phyloP scores from a whole-genome alignment of 106 monocot genomes.

The Gastrodia elata region DNA sequence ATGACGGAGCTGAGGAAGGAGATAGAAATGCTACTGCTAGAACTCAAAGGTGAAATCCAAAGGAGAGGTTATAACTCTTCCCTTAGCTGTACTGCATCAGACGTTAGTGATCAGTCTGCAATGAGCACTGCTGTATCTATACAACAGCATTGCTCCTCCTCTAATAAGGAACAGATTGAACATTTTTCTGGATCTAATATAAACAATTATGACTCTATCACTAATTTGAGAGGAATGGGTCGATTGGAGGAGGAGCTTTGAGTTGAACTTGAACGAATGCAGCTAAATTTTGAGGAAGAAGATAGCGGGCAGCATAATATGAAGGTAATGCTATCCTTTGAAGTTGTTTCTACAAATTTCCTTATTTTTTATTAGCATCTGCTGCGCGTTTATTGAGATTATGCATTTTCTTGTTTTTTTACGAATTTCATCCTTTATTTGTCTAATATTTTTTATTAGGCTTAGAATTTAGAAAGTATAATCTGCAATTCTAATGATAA shows the following conservation, averaged over 20 bases:
- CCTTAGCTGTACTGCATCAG: background rate
- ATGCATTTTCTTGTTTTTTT: background rate
- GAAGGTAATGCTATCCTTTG: background rate
- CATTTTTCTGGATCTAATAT: background rate
- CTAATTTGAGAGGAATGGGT: background rate
- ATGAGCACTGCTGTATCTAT: background rate
- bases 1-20: conserved; percentile 39
- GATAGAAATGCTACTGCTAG: conserved; percentile 43
- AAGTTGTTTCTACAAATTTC: background rate
- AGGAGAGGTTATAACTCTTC: conserved; percentile 12
- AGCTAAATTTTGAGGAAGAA: background rate
- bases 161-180: background rate
- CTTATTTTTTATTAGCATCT: background rate
- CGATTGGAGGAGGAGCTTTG: background rate
- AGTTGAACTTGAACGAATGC: background rate
- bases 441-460: background rate
- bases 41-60: conserved; percentile 23
- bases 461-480: background rate
- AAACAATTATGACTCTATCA: background rate
- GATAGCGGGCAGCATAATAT: background rate
- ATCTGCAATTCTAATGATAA: no score
- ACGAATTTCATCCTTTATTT: background rate
- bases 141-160: background rate
- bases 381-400: background rate
- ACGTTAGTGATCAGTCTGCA: background rate